A percentile compares a stretch with the other conserved stretches of the same genome.
Evolutionary conservation across 2,329 filamentous ascomycete species (phyloP).

Genomic region (Nakataea oryzae): DNA sequence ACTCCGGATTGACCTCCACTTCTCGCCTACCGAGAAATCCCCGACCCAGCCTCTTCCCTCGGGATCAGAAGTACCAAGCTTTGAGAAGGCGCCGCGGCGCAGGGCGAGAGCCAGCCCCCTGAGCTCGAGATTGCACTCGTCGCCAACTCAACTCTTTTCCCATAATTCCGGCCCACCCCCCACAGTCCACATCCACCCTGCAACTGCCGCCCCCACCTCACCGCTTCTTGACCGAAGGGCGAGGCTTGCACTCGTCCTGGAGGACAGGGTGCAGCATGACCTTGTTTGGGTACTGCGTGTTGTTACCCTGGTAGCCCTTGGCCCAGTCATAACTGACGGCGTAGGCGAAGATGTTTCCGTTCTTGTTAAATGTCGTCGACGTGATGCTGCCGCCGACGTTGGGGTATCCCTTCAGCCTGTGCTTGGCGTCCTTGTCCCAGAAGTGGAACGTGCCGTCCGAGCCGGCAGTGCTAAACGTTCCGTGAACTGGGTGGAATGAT

Average conservation of each 20-base stretch:
- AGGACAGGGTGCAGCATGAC: slow-evolving; percentile 74
- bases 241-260: slow-evolving; percentile 50
- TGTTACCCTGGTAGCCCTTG: slow-evolving; percentile 88
- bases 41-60: neutral
- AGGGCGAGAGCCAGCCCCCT: neutral
- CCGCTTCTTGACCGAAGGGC: slow-evolving; percentile 49
- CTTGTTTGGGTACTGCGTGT: slow-evolving; percentile 61
- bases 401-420: slow-evolving; percentile 81
- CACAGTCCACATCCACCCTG: neutral
- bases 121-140: neutral
- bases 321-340: slow-evolving; percentile 97
- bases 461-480: slow-evolving; percentile 96
- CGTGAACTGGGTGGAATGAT: slow-evolving; percentile 91
- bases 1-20: neutral
- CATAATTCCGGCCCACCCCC: slow-evolving; percentile 19
- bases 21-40: neutral
- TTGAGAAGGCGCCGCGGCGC: too few species aligned
- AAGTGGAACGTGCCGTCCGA: slow-evolving; percentile 95
- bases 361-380: slow-evolving; percentile 82
- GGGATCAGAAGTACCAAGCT: neutral
- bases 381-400: slow-evolving; percentile 79
- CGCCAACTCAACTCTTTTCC: slow-evolving; percentile 9
- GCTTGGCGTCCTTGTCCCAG: slow-evolving; percentile 90
- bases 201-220: slow-evolving; percentile 13
- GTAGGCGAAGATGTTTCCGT: slow-evolving; percentile 76